phyloP scores from a whole-genome alignment of 768 basidiomycete species.

The Lactarius indigo region DNA sequence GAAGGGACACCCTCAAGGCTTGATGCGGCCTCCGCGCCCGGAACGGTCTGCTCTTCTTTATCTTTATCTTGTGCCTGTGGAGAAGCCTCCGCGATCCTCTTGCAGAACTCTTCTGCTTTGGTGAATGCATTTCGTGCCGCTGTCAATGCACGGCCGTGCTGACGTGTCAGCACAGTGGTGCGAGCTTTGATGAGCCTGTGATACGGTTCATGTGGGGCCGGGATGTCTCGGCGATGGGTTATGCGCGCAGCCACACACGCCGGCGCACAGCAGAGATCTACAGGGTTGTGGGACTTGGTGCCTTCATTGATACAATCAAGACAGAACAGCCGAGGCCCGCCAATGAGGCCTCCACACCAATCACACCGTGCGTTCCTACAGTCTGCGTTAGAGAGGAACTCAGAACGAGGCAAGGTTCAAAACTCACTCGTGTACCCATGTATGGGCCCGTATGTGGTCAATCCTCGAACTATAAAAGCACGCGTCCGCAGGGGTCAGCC shows the following conservation, averaged over 20 bases:
- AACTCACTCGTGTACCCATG: conserved; percentile 26
- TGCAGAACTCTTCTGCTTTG: not conserved
- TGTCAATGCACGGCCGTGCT: not conserved
- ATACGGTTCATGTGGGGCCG: conserved; percentile 29
- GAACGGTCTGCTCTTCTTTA: not conserved
- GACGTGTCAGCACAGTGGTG: conserved; percentile 15
- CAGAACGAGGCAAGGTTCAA: not conserved
- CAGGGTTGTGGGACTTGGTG: conserved; percentile 17
- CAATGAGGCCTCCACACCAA: conserved; percentile 29
- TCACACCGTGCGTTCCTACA: conserved; percentile 28
- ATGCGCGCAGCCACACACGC: conserved; percentile 27
- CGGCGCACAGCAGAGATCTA: conserved; percentile 33
- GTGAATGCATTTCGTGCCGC: conserved; percentile 1
- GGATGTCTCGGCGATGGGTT: conserved; percentile 21
- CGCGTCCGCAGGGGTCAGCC: conserved; percentile 29
- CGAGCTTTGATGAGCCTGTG: conserved; percentile 34
- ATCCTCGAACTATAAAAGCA: conserved; percentile 29
- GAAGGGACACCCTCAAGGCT: not conserved
- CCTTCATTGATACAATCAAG: conserved; percentile 31
- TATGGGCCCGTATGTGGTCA: conserved; percentile 24
- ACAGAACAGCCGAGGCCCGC: conserved; percentile 33
- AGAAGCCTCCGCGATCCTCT: not conserved
- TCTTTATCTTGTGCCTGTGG: not conserved
- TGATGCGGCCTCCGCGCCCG: not conserved
- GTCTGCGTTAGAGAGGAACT: not conserved